phyloP scores from a whole-genome alignment of 441 rosid genomes.

The Corymbia citriodora region DNA sequence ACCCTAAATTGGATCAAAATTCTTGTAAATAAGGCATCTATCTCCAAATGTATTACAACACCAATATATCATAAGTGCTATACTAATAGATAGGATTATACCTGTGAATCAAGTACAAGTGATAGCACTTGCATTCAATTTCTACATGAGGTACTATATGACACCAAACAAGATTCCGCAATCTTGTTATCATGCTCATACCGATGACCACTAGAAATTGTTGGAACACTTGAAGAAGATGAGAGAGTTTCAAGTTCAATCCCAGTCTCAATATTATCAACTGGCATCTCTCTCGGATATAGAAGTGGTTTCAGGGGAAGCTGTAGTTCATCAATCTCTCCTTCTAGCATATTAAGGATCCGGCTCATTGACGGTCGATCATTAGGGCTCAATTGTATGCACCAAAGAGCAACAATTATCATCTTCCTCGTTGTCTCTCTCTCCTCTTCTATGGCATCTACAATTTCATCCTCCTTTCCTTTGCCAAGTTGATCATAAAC shows the following conservation, averaged over 20 bases:
- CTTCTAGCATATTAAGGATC: background rate
- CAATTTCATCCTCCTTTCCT: background rate
- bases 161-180: background rate
- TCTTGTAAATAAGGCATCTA: background rate
- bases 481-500: background rate
- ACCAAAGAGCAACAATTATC: background rate
- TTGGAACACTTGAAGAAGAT: background rate
- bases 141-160: background rate
- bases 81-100: background rate
- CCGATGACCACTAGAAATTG: accelerated
- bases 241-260: background rate
- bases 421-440: background rate
- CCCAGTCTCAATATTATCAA: accelerated
- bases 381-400: background rate
- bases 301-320: background rate
- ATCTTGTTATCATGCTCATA: background rate
- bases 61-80: background rate
- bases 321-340: background rate
- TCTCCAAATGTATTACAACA: background rate
- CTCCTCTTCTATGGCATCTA: background rate
- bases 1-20: background rate
- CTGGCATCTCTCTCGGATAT: accelerated
- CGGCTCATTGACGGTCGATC: too few species aligned
- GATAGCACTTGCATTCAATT: background rate
- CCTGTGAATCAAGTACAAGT: background rate